phyloP scores from a whole-genome alignment of 2,329 filamentous ascomycete species.

The Fusarium sublunatum region DNA sequence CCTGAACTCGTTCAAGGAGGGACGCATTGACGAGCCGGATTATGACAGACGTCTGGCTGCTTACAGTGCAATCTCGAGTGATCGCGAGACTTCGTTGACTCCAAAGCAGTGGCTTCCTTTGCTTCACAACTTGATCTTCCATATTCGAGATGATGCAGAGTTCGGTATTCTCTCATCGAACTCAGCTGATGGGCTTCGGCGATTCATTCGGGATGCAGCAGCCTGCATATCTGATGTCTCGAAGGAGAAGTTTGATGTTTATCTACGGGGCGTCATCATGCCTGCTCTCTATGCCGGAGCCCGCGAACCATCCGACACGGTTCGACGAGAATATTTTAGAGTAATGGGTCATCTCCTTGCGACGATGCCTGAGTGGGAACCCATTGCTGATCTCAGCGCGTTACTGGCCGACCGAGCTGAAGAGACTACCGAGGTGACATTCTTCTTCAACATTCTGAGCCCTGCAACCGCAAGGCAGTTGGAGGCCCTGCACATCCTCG shows the following conservation, averaged over 20 bases:
- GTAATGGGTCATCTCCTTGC: constrained; percentile 83
- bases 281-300: constrained; percentile 81
- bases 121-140: constrained; percentile 89
- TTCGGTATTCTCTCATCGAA: constrained; percentile 83
- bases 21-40: constrained; percentile 84
- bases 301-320: constrained; percentile 82
- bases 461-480: constrained; percentile 89
- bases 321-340: constrained; percentile 83
- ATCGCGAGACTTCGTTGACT: constrained; percentile 69
- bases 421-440: constrained; percentile 73
- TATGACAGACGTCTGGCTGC: constrained; percentile 84
- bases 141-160: constrained; percentile 86
- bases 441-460: constrained; percentile 93
- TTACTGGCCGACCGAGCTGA: constrained; percentile 74
- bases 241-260: constrained; percentile 61
- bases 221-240: constrained; percentile 51
- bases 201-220: constrained; percentile 76
- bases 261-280: constrained; percentile 74
- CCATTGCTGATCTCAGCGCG: constrained; percentile 77
- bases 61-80: constrained; percentile 77
- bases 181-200: constrained; percentile 81
- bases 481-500: constrained; percentile 82
- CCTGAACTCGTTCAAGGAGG: constrained; percentile 81
- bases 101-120: constrained; percentile 86
- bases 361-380: constrained; percentile 74